Evolutionary conservation across 441 rosid genomes (phyloP), one percentile per base, ranked within the genome.

Genomic region (Codiaeum variegatum): DNA sequence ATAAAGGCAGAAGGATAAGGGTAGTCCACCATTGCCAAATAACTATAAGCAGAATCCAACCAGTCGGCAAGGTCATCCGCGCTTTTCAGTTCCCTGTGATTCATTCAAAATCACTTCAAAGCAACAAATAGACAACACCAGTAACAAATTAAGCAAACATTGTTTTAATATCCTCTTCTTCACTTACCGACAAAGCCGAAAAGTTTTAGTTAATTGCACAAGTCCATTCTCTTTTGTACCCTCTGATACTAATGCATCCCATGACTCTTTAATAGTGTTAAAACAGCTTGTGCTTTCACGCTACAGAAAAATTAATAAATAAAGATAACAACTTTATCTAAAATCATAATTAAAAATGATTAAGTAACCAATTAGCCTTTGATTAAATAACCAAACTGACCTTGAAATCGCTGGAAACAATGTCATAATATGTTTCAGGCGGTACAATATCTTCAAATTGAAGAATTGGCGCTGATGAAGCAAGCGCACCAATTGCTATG

Each of bases 381-480:
- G 40, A 38, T 42, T 1, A 31, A 70, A 58, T 11, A 26, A 49
- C 52, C 5, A 79, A 18, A 3, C 74, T 59, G 44, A 88, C 97
- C 87, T 70, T 86, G 82, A 93, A 93, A 80, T 86, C 92, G 80
- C 85, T 83, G 13, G 98, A 93, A 40, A 87, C 98, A 62, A 90
- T 83, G 82, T 90, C 72, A 72, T 89, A 88, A 76, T 88, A 92
- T 40, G 91, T 85, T 78, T 87, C 91, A 4, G 86, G 85, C 7
- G 93, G 94, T 47, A 89, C 90, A 70, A 92, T 77, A 82, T 92
- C 85, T 77, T 93, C 96, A 66, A 93, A 91, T 71, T 93, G 91
- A 79, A 93, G 96, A 79, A 93, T 90, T 2, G 98, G 97, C 4
- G 98, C 97, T 0, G 96, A 93, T 4, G 98, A 88, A 81, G 96